Base-by-base conservation (phyloP, 176 grass and related monocot species). In the Echinochloa phyllopogon region DNA sequence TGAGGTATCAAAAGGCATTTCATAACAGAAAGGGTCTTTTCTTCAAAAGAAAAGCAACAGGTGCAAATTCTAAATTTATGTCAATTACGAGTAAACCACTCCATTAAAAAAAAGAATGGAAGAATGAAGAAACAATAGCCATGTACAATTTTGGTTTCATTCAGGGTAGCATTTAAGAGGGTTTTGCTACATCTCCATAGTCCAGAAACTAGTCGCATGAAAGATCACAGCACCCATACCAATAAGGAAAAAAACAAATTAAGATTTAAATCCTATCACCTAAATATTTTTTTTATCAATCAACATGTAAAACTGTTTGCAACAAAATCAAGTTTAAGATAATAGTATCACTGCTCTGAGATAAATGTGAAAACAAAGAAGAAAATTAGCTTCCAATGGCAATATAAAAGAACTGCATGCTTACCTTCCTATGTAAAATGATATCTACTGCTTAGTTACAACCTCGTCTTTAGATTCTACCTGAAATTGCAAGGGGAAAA, bases 401-500 rank as follows among this genome's bases (percentile, higher is more conserved):
- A 74, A 27, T 33, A 29, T 29, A 88, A 84, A 75, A 75, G 58
- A 58, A 48, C n/a, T 42, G 12, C n/a, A 23, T 75, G 60, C 33
- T 72, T 83, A 90, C 88, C 84, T 83, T 83, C 67, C 79, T 83
- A 86, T 41, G 48, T 51, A 83, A 61, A 86, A 13, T 10, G 21
- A 47, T 43, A 81, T 61, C 74, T 87, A 90, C 49, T 82, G 29
- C 88, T 83, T 55, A 74, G 58, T 61, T 57, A 78, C 66, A 33
- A 81, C 81, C 86, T 88, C 89, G 86, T 89, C 87, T 87, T 94
- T 89, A 64, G 87, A 83, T 84, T 94, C 88, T 67, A 85, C 77
- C 91, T 96, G 86, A 82, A 86, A 84, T 73, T 61, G 61, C 16
- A 24, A 55, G 40, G 74, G 68, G 36, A 23, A 43, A 79, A 74